Evolutionary conservation across 2,329 filamentous ascomycete species (phyloP), one percentile per base, ranked within the genome.

Genomic region (Penicillium vulpinum): DNA sequence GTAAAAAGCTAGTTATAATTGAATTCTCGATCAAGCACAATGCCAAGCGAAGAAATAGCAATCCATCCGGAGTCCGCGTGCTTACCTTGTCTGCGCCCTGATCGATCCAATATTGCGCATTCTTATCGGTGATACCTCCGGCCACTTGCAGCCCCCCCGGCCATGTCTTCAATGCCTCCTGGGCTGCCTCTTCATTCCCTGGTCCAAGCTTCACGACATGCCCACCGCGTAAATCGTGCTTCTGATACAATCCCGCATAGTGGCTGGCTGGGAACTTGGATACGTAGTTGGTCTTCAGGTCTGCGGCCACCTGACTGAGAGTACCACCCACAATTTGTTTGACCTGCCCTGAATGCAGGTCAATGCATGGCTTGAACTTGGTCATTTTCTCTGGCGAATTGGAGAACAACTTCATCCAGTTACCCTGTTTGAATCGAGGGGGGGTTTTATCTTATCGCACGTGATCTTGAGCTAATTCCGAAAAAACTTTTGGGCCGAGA

Each of bases 251-350:
- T 56, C 80, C 77, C 33, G 92, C 90, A 74, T 91, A 99, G 78
- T 96, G 83, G 4, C 85, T 84, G 2, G 94, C 86, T 10, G 92
- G 89, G 60, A 93, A 87, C 47, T 87, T 84, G 10, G 94, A 97
- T 59, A 96, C 88, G 78, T 91, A 92, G 77, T 99, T 99, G 46
- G 93, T 97, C 78, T 91, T 89, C 55, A 97, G 83, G 55, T 84
- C 81, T 7, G 81, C 74, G 1, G 84, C 84, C 9, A 82, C 74
- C 71, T 84, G 84, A 77, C 89, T 88, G 60, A 99, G 84, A 2
- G 94, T 97, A 58, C 94, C 93, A 66, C 94, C 94, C 39, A 99
- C 92, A 67, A 99, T 99, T 76, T 99, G 94, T 80, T 99, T 99
- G 58, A 99, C 94, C 72, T 93, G 88, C 15, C 94, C 94, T n/a